Percentiles rank a stretch among this genome's conserved stretches.
Conservation (phyloP, 352 stramenopile genomes). For the Phytophthora kernoviae region DNA sequence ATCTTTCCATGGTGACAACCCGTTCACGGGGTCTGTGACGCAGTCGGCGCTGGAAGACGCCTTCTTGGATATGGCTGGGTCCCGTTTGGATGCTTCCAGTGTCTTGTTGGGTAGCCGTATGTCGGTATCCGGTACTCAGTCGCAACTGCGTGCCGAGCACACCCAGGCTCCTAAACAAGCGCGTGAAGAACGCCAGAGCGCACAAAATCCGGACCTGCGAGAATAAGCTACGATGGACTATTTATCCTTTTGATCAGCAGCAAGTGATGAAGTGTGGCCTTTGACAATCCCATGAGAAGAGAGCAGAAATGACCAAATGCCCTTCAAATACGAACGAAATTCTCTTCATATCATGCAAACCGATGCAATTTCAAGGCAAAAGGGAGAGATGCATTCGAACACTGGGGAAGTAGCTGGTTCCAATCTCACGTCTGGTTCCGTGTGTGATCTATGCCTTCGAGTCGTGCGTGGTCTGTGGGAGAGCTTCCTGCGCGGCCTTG, state of each 20-base stretch:
- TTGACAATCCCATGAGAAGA: neutral
- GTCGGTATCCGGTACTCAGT: constrained; percentile 31
- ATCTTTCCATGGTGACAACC: constrained; percentile 62
- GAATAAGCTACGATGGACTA: constrained; percentile 30
- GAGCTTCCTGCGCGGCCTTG: constrained; percentile 53
- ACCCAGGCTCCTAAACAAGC: constrained; percentile 28
- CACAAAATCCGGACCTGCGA: constrained; percentile 17
- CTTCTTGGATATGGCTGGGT: constrained; percentile 86
- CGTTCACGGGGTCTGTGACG: constrained; percentile 71
- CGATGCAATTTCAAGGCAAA: constrained; percentile 21
- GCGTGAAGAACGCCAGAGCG: constrained; percentile 4
- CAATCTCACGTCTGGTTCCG: constrained; percentile 1
- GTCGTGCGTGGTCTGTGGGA: constrained; percentile 48
- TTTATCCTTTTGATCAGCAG: constrained; percentile 39
- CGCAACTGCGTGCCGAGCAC: constrained; percentile 28
- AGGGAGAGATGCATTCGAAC: constrained; percentile 21
- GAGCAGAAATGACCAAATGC: constrained; percentile 22
- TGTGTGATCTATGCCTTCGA: constrained; percentile 58
- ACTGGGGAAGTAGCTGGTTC: neutral
- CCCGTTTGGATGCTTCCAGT: constrained; percentile 72
- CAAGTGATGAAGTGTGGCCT: constrained; percentile 14
- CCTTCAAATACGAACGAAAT: constrained; percentile 26
- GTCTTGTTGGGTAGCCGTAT: constrained; percentile 71
- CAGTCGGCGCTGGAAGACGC: constrained; percentile 85
- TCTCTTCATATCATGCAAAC: constrained; percentile 26